A percentile compares a stretch with the other conserved stretches of the same genome.
Evolutionary conservation across 768 basidiomycete genomes (phyloP).

Genomic region (Termitomyces sp.): DNA sequence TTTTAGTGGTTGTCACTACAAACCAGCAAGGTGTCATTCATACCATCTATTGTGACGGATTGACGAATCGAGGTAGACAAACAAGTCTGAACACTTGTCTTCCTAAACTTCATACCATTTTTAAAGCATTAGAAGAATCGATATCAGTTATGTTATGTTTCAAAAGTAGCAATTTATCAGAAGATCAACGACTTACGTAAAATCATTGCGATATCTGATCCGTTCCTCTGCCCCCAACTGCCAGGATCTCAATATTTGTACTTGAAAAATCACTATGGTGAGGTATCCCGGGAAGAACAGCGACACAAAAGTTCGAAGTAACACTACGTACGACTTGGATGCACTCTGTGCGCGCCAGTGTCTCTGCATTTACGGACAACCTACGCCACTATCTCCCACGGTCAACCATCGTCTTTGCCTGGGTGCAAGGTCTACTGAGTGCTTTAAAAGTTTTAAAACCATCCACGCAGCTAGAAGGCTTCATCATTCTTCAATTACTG

Average conservation of each 20-base stretch:
- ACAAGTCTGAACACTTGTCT: background rate
- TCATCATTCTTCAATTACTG: too few species aligned
- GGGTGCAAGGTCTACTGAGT: too few species aligned
- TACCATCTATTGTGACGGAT: too few species aligned
- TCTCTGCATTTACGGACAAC: background rate
- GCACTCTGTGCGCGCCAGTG: background rate
- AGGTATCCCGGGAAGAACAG: background rate
- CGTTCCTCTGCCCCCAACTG: background rate
- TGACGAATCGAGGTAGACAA: background rate
- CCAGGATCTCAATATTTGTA: too few species aligned
- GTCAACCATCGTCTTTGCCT: background rate
- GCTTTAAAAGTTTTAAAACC: too few species aligned
- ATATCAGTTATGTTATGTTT: too few species aligned
- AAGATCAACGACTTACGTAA: background rate
- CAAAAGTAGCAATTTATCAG: too few species aligned
- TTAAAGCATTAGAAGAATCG: background rate
- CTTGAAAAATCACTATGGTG: too few species aligned
- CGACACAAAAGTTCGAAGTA: background rate
- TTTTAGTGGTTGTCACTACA: background rate
- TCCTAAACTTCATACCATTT: background rate
- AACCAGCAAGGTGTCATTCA: background rate
- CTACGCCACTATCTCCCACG: background rate
- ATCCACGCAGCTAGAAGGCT: background rate
- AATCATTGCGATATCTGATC: background rate
- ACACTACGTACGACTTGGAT: background rate